Base-by-base conservation (phyloP, 768 basidiomycete genomes). In the button mushroom (Agaricus bisporus) region DNA sequence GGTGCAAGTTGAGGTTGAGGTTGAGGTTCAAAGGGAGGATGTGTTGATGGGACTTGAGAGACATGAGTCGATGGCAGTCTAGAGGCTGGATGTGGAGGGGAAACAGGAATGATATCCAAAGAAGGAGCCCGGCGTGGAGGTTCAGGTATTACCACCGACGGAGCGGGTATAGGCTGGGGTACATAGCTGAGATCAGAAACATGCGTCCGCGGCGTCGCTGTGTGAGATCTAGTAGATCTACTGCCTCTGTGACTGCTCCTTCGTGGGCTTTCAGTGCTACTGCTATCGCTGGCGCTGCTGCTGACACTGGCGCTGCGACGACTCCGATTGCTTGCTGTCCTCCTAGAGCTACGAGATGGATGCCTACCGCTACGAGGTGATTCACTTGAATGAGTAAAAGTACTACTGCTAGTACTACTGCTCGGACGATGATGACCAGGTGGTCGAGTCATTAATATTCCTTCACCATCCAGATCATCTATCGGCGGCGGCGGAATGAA, bases 1-100 rank as follows among this genome's bases (percentile, higher is more conserved):
- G 59, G 36, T 41, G 59, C 66, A 17, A 63, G 63, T 32, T 66
- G 65, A 49, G 61, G 56, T 18, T 63, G 58, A 37, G 64, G 61
- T 44, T 62, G 60, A 39, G 64, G 63, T 14, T 42, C 54, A 8
- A 11, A 32, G 32, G 32, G 3, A 45, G 57, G 45, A 36, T 57
- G 18, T 54, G 56, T 49, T 39, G 50, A 35, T 55, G 51, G 58
- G 41, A 52, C 60, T 28, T 62, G 61, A 10, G 32, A 32, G 32
- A 32, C 7, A 7, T 7, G 32, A 1, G 32, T 7, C 5, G 32
- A 8, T 8, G 7, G 32, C 32, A 11, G 4, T 22, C 22, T 22
- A 22, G 22, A 22, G 22, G 4, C 22, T 22, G 22, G 22, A 22
- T 55, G 41, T 41, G 47, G 43, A 12, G 49, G 53, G 26, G 55